Percentiles rank a stretch among this genome's conserved stretches.
Conservation (phyloP, 345 rosid species). For the Citrus medica region DNA sequence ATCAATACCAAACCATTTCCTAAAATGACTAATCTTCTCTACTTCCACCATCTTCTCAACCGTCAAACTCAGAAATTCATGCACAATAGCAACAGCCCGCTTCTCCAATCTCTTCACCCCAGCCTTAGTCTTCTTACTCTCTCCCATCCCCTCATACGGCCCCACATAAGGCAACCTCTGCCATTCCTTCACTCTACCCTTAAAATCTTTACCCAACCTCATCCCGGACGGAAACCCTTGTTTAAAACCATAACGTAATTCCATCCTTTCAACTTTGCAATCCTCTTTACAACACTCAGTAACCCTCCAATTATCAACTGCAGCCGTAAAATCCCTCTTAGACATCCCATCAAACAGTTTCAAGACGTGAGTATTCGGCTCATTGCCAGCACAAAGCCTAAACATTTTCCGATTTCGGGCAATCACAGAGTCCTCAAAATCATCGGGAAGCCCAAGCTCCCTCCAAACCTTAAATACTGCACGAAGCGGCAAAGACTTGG, state of each 20-base stretch:
- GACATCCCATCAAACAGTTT: constrained; percentile 46
- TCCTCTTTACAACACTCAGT: constrained; percentile 64
- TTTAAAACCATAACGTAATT: constrained; percentile 55
- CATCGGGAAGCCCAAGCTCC: constrained; percentile 91
- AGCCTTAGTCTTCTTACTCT: constrained; percentile 44
- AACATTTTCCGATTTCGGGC: constrained; percentile 48
- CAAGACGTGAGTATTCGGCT: constrained; percentile 68
- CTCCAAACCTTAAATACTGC: constrained; percentile 93
- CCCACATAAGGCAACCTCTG: constrained; percentile 68
- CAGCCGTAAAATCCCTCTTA: constrained; percentile 33
- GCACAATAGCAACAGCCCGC: constrained; percentile 70
- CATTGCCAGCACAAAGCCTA: constrained; percentile 50
- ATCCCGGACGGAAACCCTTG: constrained; percentile 79
- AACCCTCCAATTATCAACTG: constrained; percentile 82
- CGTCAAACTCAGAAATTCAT: constrained; percentile 76
- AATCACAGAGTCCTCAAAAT: constrained; percentile 86
- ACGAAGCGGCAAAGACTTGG: constrained; percentile 74
- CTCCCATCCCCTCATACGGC: constrained; percentile 62
- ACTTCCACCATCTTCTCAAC: constrained; percentile 93
- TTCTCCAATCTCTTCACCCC: constrained; percentile 58
- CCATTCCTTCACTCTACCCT: constrained; percentile 79
- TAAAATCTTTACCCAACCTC: constrained; percentile 74
- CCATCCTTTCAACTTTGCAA: constrained; percentile 41
- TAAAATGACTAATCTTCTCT: constrained; percentile 90
- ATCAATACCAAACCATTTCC: constrained; percentile 77